Conservation (phyloP, 192 early-diverging fungal species). For the Coemansia sp. region DNA sequence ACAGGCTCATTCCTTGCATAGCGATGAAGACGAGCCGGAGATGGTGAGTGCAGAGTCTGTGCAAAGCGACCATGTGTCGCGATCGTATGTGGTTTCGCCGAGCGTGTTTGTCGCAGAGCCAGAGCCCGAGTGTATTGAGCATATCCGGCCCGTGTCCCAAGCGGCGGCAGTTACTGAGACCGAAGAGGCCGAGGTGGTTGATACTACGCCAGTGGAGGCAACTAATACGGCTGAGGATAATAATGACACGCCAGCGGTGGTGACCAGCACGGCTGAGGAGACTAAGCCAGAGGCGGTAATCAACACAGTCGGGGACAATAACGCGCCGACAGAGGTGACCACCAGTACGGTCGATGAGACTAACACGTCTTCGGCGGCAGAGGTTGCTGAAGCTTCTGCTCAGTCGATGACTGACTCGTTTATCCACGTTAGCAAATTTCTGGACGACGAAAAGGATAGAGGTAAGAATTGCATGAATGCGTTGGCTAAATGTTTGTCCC, state of each 20-base stretch:
- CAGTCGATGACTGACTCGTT: conserved; percentile 30
- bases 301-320: background rate
- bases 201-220: background rate
- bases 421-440: conserved; percentile 21
- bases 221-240: background rate
- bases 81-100: conserved; percentile 36
- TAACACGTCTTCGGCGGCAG: background rate
- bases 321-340: background rate
- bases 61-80: background rate
- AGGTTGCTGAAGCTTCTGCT: background rate
- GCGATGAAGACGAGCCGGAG: conserved; percentile 8
- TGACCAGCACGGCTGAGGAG: background rate
- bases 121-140: conserved; percentile 11
- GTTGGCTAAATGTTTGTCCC: background rate
- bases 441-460: background rate
- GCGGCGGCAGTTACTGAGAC: background rate
- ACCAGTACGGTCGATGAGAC: conserved; percentile 15
- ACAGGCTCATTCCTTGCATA: background rate
- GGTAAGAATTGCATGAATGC: background rate
- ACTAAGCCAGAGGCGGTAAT: background rate
- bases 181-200: background rate
- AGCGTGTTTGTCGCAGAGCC: conserved; percentile 24
- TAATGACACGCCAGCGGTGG: background rate
- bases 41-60: background rate
- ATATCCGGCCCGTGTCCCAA: conserved; percentile 22